phyloP scores from a whole-genome alignment of 2,329 filamentous ascomycete species.

The Colletotrichum orchidophilum region DNA sequence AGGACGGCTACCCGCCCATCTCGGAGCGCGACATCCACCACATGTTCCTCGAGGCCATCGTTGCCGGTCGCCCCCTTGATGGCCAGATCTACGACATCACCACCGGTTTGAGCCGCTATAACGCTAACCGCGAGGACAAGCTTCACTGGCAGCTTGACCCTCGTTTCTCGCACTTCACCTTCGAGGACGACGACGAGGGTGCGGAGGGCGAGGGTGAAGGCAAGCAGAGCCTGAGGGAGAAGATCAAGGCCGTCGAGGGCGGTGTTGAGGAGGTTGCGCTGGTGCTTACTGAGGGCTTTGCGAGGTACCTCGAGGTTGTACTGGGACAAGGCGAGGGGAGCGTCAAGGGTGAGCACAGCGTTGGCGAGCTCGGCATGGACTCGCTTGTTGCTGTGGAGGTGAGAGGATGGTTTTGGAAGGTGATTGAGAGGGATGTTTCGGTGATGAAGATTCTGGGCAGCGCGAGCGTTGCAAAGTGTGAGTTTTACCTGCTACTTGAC shows the following conservation, averaged over 20 bases:
- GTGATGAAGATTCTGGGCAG: constrained; percentile 56
- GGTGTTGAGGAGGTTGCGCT: constrained; percentile 36
- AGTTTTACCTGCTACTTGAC: not conserved
- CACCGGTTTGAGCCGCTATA: constrained; percentile 46
- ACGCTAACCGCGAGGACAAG: constrained; percentile 39
- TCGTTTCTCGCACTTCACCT: constrained; percentile 51
- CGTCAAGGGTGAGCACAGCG: constrained; percentile 43
- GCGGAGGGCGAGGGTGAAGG: not conserved
- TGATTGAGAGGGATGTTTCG: constrained; percentile 53
- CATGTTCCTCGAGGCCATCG: constrained; percentile 43
- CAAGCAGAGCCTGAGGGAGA: constrained; percentile 41
- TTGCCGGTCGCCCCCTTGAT: constrained; percentile 36
- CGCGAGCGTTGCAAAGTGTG: constrained; percentile 35
- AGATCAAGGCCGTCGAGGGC: constrained; percentile 36
- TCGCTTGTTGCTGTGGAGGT: constrained; percentile 46
- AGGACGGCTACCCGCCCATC: constrained; percentile 36
- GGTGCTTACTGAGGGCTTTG: constrained; percentile 41
- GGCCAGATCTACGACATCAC: constrained; percentile 38
- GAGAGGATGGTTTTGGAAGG: constrained; percentile 58
- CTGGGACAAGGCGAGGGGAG: constrained; percentile 36
- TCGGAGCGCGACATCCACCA: constrained; percentile 44
- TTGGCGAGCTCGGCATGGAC: constrained; percentile 45
- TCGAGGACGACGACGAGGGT: constrained; percentile 30
- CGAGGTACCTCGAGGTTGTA: constrained; percentile 35
- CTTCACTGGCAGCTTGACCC: constrained; percentile 55